phyloP scores from a whole-genome alignment of 495 filamentous ascomycete genomes.

The Extremus antarcticus region DNA sequence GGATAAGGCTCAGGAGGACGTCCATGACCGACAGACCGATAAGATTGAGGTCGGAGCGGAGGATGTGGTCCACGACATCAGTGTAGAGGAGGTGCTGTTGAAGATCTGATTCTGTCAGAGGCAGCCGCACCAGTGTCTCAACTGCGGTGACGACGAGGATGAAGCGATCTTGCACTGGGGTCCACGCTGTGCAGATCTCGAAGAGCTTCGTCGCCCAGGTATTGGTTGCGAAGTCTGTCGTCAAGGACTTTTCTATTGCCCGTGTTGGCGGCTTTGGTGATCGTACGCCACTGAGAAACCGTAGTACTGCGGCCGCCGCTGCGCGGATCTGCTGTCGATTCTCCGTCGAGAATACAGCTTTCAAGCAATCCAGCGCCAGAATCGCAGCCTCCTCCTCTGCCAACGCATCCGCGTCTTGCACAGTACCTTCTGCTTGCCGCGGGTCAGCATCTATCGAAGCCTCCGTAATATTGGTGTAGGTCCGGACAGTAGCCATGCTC shows the following conservation, averaged over 20 bases:
- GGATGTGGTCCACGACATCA: constrained; percentile 63
- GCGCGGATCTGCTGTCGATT: constrained; percentile 66
- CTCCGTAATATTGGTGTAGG: constrained; percentile 37
- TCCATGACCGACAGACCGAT: constrained; percentile 93
- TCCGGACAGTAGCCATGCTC: constrained; percentile 69
- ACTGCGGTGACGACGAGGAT: constrained; percentile 70
- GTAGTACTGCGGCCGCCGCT: constrained; percentile 57
- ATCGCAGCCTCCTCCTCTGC: constrained; percentile 80
- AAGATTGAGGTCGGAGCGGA: constrained; percentile 79
- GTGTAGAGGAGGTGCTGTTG: constrained; percentile 60
- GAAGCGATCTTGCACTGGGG: constrained; percentile 84
- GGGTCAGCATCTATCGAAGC: constrained; percentile 52
- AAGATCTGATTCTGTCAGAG: constrained; percentile 53
- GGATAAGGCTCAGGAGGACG: constrained; percentile 67
- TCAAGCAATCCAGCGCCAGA: constrained; percentile 68
- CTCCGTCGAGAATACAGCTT: constrained; percentile 64
- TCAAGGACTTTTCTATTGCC: constrained; percentile 14
- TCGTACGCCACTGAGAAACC: constrained; percentile 52
- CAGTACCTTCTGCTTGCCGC: constrained; percentile 57
- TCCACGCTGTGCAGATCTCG: constrained; percentile 44
- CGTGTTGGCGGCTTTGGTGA: background rate
- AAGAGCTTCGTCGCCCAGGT: constrained; percentile 75
- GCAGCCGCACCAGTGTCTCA: constrained; percentile 56
- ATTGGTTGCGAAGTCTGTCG: constrained; percentile 30
- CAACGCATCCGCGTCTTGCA: constrained; percentile 71